phyloP scores from a whole-genome alignment of 345 rosid genomes.

The Populus davidiana region DNA sequence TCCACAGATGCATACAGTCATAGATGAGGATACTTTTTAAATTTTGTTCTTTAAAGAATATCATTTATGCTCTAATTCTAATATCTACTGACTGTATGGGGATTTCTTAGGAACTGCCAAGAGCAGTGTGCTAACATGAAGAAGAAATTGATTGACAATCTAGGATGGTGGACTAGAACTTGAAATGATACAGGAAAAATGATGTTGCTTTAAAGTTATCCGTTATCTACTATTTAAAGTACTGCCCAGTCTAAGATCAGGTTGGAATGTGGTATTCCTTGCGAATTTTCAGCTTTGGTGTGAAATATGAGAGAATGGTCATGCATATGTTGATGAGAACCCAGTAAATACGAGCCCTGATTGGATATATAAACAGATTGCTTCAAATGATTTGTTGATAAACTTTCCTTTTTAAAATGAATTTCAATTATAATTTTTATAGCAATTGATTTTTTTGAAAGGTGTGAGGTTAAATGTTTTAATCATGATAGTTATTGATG shows the following conservation, averaged over 20 bases:
- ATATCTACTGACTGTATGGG: neutral
- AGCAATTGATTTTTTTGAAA: neutral
- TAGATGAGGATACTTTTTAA: neutral
- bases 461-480: neutral
- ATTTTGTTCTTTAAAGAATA: neutral
- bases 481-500: neutral
- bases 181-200: neutral
- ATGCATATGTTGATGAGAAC: neutral
- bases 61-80: neutral
- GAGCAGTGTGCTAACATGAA: neutral
- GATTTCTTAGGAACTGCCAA: neutral
- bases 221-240: neutral
- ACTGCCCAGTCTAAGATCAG: neutral
- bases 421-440: neutral
- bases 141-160: neutral
- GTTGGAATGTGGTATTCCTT: neutral
- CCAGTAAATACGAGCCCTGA: neutral
- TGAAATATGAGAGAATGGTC: neutral
- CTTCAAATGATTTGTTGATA: neutral
- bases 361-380: neutral
- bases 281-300: neutral
- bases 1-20: neutral
- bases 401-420: neutral
- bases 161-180: neutral
- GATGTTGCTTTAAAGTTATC: neutral